Conservation (phyloP, 257 asterid genomes). For the Voacanga thouarsii region DNA sequence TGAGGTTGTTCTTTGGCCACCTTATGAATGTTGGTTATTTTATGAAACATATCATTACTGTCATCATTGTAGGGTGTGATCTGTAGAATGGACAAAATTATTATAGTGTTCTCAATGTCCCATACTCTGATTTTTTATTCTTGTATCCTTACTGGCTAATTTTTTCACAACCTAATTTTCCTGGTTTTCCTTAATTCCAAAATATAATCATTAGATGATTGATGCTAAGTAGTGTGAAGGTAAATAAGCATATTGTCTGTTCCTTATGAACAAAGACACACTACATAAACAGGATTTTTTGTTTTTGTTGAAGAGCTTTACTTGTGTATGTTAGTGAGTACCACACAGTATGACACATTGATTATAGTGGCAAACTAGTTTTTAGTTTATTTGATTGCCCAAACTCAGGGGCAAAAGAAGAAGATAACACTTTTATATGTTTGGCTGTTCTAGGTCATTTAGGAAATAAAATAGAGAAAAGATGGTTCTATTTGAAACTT, state of each 20-base stretch:
- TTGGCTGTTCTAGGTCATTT: background rate
- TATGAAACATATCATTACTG: background rate
- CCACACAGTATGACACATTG: background rate
- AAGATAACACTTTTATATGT: background rate
- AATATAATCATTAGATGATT: background rate
- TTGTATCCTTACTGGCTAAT: background rate
- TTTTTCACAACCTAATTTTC: background rate
- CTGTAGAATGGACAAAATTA: background rate
- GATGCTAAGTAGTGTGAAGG: background rate
- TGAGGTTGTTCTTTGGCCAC: conserved; percentile 55
- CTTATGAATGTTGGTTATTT: background rate
- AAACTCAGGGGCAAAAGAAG: background rate
- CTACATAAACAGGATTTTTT: background rate
- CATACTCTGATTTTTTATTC: background rate
- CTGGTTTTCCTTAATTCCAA: background rate
- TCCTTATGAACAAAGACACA: background rate
- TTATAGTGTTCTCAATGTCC: background rate
- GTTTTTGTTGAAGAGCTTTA: background rate
- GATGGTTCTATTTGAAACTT: background rate
- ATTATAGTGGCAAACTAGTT: background rate
- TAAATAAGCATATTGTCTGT: background rate
- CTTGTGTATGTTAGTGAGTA: background rate
- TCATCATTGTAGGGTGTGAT: background rate
- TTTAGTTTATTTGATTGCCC: background rate
- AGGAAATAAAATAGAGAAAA: background rate